These are phyloP conservation scores for Gomphus bonarii DNA, from an alignment of 1,284 basidiomycete genomes.

Conservation along the genomic window DNA sequence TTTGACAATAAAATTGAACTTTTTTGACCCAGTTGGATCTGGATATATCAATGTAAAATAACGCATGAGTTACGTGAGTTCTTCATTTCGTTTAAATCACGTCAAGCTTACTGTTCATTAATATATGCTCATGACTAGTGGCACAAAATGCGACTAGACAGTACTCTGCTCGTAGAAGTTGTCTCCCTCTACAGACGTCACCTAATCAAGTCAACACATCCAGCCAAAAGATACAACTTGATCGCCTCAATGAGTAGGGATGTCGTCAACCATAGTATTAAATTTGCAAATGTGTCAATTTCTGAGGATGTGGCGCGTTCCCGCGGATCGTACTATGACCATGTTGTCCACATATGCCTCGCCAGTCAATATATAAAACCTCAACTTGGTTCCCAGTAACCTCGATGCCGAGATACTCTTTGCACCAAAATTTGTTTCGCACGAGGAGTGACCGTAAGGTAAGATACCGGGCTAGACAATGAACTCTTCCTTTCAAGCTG, in stretches of 20 bases:
- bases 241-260: no score
- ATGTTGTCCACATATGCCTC: background rate
- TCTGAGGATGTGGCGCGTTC: background rate
- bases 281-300: background rate
- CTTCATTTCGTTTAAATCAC: background rate
- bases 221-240: background rate
- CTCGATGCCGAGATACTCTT: constrained; percentile 1
- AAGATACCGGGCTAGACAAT: background rate
- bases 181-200: background rate
- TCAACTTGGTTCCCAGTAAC: background rate
- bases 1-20: no score
- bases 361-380: background rate
- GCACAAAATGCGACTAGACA: background rate
- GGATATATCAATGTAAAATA: background rate
- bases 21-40: background rate
- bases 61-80: background rate
- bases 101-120: background rate
- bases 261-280: background rate
- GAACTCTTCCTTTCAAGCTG: background rate
- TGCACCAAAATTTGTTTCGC: constrained; percentile 1
- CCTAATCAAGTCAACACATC: background rate
- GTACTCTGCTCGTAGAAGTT: background rate
- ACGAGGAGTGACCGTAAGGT: background rate
- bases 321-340: background rate
- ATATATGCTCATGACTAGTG: background rate